phyloP scores from a whole-genome alignment of 441 rosid genomes.

The Populus hybrid region DNA sequence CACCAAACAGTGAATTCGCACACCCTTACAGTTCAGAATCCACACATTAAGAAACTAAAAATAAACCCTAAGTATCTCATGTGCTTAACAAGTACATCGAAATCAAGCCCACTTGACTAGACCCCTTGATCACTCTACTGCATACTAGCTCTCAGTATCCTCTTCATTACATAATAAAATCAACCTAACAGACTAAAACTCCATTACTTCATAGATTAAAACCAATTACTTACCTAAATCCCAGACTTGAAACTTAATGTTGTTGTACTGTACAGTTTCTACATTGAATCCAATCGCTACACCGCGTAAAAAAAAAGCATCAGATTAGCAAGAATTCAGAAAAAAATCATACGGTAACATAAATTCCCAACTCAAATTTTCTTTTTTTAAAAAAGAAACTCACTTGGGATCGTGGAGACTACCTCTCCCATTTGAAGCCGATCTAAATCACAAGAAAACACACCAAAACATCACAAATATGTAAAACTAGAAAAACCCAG shows the following conservation, averaged over 20 bases:
- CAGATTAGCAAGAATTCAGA: too few relatives aligned
- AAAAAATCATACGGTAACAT: too few relatives aligned
- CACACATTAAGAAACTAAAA: background rate
- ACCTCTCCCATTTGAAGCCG: conserved; percentile 93
- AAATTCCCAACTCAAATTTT: too few relatives aligned
- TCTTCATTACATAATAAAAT: background rate
- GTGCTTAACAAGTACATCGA: too few relatives aligned
- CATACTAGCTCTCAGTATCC: background rate
- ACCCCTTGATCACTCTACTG: background rate
- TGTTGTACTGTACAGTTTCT: conserved; percentile 79
- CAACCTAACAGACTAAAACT: background rate
- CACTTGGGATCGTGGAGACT: conserved; percentile 81
- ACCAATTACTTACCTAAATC: conserved; percentile 51
- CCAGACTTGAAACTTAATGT: conserved; percentile 24
- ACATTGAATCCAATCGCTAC: conserved; percentile 91
- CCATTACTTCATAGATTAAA: background rate
- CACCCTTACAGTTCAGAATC: background rate
- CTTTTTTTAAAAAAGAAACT: conserved; percentile 8
- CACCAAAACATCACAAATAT: background rate
- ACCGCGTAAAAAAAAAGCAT: background rate
- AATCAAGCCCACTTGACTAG: background rate
- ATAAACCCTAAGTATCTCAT: too few relatives aligned
- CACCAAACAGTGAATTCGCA: background rate
- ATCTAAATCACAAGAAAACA: conserved; percentile 38
- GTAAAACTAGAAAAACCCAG: background rate